Base-by-base conservation (phyloP, 2,329 filamentous ascomycete genomes). In the Geosmithia morbida region DNA sequence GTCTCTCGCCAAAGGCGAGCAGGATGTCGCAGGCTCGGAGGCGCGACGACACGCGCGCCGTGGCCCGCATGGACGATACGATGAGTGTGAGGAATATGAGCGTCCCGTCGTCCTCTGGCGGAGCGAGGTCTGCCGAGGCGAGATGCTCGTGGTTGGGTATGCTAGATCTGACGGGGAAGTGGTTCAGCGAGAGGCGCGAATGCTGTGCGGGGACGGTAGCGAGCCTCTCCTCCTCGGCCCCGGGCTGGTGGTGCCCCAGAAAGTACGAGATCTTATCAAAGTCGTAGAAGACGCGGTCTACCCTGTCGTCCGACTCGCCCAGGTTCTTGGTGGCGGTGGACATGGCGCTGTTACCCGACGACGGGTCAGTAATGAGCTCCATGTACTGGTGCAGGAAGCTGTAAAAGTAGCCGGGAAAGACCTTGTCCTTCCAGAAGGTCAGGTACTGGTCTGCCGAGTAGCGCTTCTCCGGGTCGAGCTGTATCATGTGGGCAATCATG, bases 181-280 rank as follows among this genome's bases (percentile, higher is more conserved):
- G 70, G 2, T 74, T 72, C 17, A 80, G 64, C 2, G 72, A 74
- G 8, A 79, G 69, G 41, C 72, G 67, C 1, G 63, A 57, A 6
- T 54, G 49, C 14, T 52, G 48, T n/a, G 51, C 50, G 14, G 55
- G 39, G 11, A 59, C 54, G 14, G 63, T 57, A 2, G 53, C 30
- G 63, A 57, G 43, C 16, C n/a, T n/a, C 14, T 33, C 20, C 43
- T 22, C 39, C 41, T 18, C 41, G 18, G 18, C n/a, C 20, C 41
- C 20, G 33, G 17, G n/a, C 42, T 80, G 70, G 26, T 78, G 75
- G 51, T 87, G 87, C 14, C 87, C 89, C 1, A 98, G 73, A 49
- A 95, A 94, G 59, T 94, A 94, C 0, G 90, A 88, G 46, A 98
- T 95, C 62, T 97, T 98, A 62, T 98, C 92, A 65, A 96, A 97